Conservation (phyloP, 83 land plant genomes). For the Isoetes engelmannii region DNA sequence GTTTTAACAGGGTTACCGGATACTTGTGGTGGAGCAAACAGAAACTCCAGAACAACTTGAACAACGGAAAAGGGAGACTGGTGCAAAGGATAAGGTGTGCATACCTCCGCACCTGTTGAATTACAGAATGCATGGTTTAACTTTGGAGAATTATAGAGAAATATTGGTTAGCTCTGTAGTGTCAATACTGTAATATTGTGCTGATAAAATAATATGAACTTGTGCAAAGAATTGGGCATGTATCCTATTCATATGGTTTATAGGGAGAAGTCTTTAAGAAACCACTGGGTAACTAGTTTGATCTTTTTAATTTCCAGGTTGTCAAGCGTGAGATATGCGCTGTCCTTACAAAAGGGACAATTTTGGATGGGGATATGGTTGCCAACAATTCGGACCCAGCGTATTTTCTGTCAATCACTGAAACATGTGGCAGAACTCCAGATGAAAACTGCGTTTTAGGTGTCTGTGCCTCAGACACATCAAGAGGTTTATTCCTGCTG, state of each 20-base stretch:
- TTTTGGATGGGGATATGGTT: conserved; percentile 66
- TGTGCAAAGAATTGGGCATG: not conserved
- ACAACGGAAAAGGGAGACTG: conserved; percentile 66
- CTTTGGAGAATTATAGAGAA: not conserved
- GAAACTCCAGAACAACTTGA: conserved; percentile 97
- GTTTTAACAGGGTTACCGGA: conserved; percentile 69
- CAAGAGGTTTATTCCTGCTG: conserved; percentile 69
- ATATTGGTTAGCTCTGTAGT: not conserved
- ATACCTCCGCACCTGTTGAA: not conserved
- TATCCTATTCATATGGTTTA: not conserved
- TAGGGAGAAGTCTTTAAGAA: not conserved
- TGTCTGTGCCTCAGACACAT: conserved; percentile 76
- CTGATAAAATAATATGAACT: not conserved
- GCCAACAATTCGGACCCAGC: conserved; percentile 54
- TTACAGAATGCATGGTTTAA: not conserved
- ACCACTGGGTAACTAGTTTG: not conserved
- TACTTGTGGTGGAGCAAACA: conserved; percentile 90
- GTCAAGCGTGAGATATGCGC: conserved; percentile 97
- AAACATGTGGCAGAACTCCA: conserved; percentile 23
- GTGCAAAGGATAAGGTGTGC: conserved; percentile 81
- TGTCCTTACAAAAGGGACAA: conserved; percentile 84
- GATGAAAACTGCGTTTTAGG: conserved; percentile 39
- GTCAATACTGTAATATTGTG: not conserved
- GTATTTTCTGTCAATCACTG: conserved; percentile 64
- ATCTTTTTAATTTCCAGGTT: conserved; percentile 42